phyloP scores from a whole-genome alignment of 495 filamentous ascomycete genomes.

The Xylaria acuta region DNA sequence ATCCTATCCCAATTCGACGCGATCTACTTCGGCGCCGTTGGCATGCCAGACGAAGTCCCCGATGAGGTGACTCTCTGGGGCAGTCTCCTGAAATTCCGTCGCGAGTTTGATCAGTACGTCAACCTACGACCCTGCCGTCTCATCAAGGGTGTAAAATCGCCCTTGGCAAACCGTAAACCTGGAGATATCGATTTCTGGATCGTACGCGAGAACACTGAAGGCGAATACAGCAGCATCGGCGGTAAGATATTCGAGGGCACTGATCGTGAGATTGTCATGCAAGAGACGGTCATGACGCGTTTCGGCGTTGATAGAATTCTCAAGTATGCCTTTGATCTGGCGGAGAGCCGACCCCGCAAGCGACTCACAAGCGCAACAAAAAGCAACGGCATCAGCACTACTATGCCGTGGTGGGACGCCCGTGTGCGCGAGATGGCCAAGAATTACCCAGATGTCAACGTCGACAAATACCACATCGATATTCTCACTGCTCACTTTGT shows the following conservation, averaged over 20 bases:
- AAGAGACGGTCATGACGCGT: constrained; percentile 71
- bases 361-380: constrained; percentile 81
- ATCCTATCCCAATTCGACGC: constrained; percentile 38
- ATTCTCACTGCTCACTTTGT: constrained; percentile 84
- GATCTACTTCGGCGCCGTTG: constrained; percentile 46
- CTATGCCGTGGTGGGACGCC: constrained; percentile 76
- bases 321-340: constrained; percentile 75
- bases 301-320: constrained; percentile 81
- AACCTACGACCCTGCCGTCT: constrained; percentile 83
- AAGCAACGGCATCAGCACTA: constrained; percentile 78
- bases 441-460: constrained; percentile 74
- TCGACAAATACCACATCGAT: constrained; percentile 81
- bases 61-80: constrained; percentile 44
- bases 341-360: constrained; percentile 73
- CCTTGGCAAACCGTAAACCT: constrained; percentile 70
- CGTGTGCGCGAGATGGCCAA: constrained; percentile 72
- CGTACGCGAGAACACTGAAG: constrained; percentile 81
- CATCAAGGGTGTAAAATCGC: constrained; percentile 9
- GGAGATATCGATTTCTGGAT: constrained; percentile 82
- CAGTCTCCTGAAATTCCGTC: constrained; percentile 78
- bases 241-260: constrained; percentile 58
- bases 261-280: constrained; percentile 71
- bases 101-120: constrained; percentile 81
- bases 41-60: constrained; percentile 40
- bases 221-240: constrained; percentile 71